Base-by-base conservation (phyloP, 164 flowering plant genomes). In the Annona cherimola region DNA sequence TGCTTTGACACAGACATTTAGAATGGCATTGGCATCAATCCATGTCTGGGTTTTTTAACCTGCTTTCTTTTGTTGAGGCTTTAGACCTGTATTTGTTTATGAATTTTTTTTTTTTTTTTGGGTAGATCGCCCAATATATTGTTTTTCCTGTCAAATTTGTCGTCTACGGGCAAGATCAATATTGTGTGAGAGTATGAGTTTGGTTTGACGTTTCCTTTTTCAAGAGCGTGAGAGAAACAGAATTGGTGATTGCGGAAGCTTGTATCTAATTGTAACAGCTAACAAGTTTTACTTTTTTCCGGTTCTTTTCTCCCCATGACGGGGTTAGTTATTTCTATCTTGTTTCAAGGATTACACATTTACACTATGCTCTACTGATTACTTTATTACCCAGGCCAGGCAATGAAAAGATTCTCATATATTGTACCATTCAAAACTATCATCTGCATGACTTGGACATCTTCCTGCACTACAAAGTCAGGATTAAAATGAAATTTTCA, bases 1-100 rank as follows among this genome's bases (percentile, higher is more conserved):
- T 81, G 84, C 42, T 87, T 78, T 69, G 97, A 92, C 83, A 94
- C 97, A 0, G 97, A 94, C 74, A 71, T 93, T 5, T 91, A 86
- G 79, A 63, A 20, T n/a, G 42, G 43, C 61, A 2, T 20, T 26
- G 59, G 19, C 35, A 26, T 26, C 35, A 26, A 26, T 35, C n/a
- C 57, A 68, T 68, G 54, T 5, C 61, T 68, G 40, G 68, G n/a
- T 65, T 65, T n/a, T 42, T 40, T 65, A 5, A 4, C 14, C 11
- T 65, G 12, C 3, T 18, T 61, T 61, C 63, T 61, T 61, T 20
- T n/a, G 20, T 61, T 61, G 20, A 61, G 19, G 63, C 63, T 61
- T 61, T n/a, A 16, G 57, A 50, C 11, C 57, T 50, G 57, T 50
- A 50, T 50, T 11, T 11, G 14, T 11, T 50, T 50, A 11, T 50